Base-by-base conservation (phyloP, 2,329 filamentous ascomycete genomes). In the Scytalidium lignicola region DNA sequence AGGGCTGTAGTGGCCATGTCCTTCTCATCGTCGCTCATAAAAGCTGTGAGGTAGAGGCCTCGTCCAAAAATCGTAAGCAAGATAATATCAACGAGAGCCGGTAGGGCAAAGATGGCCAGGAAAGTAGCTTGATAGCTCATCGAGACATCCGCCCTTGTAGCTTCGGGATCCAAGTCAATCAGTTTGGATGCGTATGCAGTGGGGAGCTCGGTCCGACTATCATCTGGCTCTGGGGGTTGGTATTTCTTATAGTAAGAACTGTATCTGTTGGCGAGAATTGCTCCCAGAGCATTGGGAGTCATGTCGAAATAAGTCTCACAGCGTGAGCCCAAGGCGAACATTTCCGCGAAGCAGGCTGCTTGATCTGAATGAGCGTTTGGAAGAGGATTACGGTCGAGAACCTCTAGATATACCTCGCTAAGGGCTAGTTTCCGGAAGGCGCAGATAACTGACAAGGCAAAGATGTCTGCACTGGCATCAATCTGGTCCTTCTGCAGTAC, bases 221-320 rank as follows among this genome's bases (percentile, higher is more conserved):
- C 71, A 52, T 41, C 58, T 55, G 29, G 59, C 53, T 18, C 52
- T 39, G 23, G 54, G 41, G 13, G 61, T 55, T 8, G 66, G 62
- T 3, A 60, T 59, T 29, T 64, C 50, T 8, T 55, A 49, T 71
- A 69, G 41, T 74, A 68, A 37, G 73, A 62, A 0, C 72, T 71
- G 73, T 70, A 58, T 75, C 74, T 9, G 72, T 75, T 54, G 5
- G 46, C 53, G 10, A 59, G 43, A 8, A 59, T 43, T 46, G 70
- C 71, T 41, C 75, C 75, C 21, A 79, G 64, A 3, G 66, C 67
- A 20, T 70, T 71, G 1, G 75, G 75, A 1, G 68, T 61, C 43
- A 83, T 73, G 50, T 80, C 79, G 50, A 84, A 82, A 58, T 82
- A 84, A 1, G 75, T 71, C 51, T 83, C 79, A 58, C 80, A 85